Evolutionary conservation across 164 flowering plant species (phyloP).

Genomic region (Macadamia tetraphylla): DNA sequence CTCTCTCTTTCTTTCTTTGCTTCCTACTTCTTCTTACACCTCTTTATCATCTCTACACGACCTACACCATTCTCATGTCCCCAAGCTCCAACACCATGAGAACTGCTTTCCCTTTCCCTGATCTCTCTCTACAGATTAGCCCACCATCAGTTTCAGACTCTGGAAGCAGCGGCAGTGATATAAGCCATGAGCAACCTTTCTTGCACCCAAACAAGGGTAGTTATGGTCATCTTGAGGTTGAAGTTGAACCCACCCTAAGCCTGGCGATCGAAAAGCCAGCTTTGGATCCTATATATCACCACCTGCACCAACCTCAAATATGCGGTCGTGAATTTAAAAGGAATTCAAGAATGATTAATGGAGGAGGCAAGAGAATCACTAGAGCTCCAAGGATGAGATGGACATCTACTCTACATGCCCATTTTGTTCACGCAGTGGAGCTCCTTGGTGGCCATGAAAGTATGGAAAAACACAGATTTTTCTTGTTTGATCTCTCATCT

Average conservation of each 20-base stretch:
- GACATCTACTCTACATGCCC: constrained; percentile 93
- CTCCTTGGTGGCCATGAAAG: constrained; percentile 98
- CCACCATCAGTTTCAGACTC: constrained; percentile 53
- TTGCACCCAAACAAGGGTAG: constrained; percentile 18
- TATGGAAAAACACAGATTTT: constrained; percentile 20
- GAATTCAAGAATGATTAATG: constrained; percentile 33
- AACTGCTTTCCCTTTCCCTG: constrained; percentile 39
- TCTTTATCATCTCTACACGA: constrained; percentile 1
- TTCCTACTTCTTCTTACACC: background rate
- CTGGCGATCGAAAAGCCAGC: constrained; percentile 44
- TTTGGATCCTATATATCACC: constrained; percentile 17
- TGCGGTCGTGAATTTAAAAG: constrained; percentile 59
- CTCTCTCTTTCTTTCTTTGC: constrained; percentile 5
- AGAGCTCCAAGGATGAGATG: constrained; percentile 98
- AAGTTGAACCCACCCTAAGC: constrained; percentile 41
- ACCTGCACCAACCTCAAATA: constrained; percentile 47
- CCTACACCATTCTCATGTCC: constrained; percentile 12
- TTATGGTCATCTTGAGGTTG: constrained; percentile 10
- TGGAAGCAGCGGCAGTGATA: constrained; percentile 59
- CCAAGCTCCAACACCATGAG: constrained; percentile 24
- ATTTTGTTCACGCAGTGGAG: constrained; percentile 92
- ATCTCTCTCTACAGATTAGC: constrained; percentile 83
- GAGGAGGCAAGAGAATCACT: constrained; percentile 50
- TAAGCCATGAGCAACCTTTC: constrained; percentile 56
- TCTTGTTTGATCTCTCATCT: background rate